phyloP scores from a whole-genome alignment of 1,284 basidiomycete species.

The Ceratobasidium sp. region DNA sequence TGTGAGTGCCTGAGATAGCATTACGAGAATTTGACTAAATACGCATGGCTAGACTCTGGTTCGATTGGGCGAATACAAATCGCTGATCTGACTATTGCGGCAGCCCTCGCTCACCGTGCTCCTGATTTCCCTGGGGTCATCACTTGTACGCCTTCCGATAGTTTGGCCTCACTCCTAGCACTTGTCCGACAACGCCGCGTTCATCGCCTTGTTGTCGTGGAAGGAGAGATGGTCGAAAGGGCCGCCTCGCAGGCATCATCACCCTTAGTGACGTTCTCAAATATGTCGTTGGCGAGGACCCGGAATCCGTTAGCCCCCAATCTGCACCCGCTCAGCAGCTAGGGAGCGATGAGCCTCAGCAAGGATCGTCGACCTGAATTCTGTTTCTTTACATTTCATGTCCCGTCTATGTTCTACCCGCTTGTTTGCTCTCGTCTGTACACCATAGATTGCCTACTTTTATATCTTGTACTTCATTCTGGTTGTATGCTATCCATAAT shows the following conservation, averaged over 20 bases:
- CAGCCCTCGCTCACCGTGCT: slow-evolving; percentile 89
- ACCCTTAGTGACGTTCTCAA: slow-evolving; percentile 90
- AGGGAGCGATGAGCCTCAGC: slow-evolving; percentile 14
- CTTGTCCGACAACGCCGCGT: slow-evolving; percentile 93
- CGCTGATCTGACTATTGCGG: slow-evolving; percentile 91
- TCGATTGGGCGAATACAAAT: slow-evolving; percentile 92
- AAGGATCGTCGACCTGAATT: slow-evolving; percentile 22
- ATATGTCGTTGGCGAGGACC: slow-evolving; percentile 73
- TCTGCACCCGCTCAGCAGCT: slow-evolving; percentile 28
- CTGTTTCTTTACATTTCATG: background rate
- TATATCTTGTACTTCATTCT: slow-evolving; percentile 30
- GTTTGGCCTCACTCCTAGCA: slow-evolving; percentile 90
- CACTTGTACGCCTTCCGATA: slow-evolving; percentile 92
- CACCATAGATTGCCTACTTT: slow-evolving; percentile 18
- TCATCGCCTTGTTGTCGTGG: slow-evolving; percentile 92
- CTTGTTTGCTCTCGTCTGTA: background rate
- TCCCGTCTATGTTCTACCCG: background rate
- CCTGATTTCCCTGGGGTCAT: slow-evolving; percentile 96
- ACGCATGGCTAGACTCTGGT: slow-evolving; percentile 76
- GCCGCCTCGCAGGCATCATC: slow-evolving; percentile 86
- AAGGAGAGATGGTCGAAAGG: slow-evolving; percentile 85
- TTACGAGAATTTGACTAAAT: slow-evolving; percentile 36
- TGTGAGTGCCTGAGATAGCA: slow-evolving; percentile 60
- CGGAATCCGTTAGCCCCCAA: slow-evolving; percentile 28
- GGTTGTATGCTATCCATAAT: slow-evolving; percentile 24